Evolutionary conservation across 2,329 filamentous ascomycete genomes (phyloP).

Genomic region (Pyricularia pennisetigena): DNA sequence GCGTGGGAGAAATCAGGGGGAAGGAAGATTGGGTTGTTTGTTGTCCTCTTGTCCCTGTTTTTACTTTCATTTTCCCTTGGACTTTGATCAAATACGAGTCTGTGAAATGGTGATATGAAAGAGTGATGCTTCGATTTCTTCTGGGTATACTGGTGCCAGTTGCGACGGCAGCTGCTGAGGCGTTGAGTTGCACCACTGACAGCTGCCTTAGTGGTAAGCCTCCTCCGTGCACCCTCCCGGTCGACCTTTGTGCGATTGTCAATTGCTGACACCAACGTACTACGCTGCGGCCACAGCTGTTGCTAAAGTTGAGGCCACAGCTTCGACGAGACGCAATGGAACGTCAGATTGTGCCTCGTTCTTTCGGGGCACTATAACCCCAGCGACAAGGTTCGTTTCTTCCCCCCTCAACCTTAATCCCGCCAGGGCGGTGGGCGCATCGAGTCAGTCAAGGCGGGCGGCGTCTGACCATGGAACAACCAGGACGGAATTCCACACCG

Average conservation of each 20-base stretch:
- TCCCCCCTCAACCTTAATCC: not conserved
- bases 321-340: constrained; percentile 5
- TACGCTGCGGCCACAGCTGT: not conserved
- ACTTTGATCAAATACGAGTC: not conserved
- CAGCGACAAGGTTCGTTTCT: constrained; percentile 3
- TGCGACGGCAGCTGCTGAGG: not conserved
- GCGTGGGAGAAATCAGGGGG: not conserved
- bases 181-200: not conserved
- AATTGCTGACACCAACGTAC: not conserved
- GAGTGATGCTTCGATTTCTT: not conserved
- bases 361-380: constrained; percentile 7
- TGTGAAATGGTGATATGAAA: not conserved
- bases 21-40: not conserved
- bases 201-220: not conserved
- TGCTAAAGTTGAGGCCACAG: not conserved
- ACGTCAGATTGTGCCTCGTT: constrained; percentile 9
- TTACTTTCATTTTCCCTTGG: not conserved
- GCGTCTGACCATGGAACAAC: not conserved
- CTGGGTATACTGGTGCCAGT: not conserved
- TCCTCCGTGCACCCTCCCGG: not conserved
- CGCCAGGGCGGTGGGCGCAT: not conserved
- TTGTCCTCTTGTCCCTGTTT: not conserved
- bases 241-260: not conserved
- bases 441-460: not conserved
- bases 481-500: not conserved